These are phyloP conservation scores for Linanthus parryae DNA, from an alignment of 148 eudicot species.

Conservation along the genomic window DNA sequence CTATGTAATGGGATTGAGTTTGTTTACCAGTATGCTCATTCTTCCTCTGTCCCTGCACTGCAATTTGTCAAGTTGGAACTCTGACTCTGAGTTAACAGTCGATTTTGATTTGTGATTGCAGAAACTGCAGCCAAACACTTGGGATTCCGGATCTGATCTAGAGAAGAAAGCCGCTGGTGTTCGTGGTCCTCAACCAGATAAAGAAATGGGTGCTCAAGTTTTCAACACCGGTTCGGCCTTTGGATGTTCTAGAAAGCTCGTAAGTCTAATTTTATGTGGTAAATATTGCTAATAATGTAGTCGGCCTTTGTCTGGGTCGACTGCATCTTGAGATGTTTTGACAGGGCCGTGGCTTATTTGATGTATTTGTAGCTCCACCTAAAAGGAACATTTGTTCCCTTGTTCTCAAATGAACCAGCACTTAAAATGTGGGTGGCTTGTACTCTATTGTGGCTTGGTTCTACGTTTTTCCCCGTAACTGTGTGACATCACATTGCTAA, in stretches of 20 bases:
- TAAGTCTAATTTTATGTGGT: conserved; percentile 21
- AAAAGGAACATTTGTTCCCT: no score
- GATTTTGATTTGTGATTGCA: conserved; percentile 16
- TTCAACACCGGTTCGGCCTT: conserved; percentile 24
- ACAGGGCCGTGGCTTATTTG: no score
- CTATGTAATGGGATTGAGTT: no score
- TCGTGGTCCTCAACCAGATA: conserved; percentile 19
- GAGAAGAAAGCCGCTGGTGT: conserved; percentile 26
- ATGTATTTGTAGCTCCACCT: no score
- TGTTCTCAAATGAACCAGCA: no score
- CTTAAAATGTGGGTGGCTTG: no score
- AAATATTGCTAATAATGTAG: background rate
- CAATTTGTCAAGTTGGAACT: background rate
- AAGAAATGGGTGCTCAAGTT: conserved; percentile 21
- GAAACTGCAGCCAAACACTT: conserved; percentile 45
- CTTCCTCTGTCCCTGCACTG: no score
- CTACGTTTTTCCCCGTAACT: no score
- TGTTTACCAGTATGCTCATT: no score
- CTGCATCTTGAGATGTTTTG: background rate
- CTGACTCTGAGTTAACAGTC: conserved; percentile 1
- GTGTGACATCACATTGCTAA: no score
- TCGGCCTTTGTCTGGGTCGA: conserved; percentile 2
- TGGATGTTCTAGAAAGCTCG: conserved; percentile 36
- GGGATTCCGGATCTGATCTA: conserved; percentile 30
- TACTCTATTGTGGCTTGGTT: no score